Percentiles rank a stretch among this genome's conserved stretches.
These are phyloP conservation scores for Pleurotus giganteus DNA, from an alignment of 768 basidiomycete species.

Conservation along the genomic window DNA sequence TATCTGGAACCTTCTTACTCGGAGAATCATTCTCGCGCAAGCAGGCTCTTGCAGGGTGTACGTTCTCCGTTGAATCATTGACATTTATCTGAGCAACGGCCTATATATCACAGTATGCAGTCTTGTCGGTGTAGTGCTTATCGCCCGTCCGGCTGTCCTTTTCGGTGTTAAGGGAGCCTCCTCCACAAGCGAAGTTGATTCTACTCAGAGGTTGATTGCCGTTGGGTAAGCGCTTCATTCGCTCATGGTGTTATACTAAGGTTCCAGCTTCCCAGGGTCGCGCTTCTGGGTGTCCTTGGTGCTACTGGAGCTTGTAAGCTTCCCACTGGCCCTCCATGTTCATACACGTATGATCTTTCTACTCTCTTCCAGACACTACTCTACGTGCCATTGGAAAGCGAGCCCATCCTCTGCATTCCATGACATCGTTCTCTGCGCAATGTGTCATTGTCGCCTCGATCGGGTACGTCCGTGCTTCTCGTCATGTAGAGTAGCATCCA, in stretches of 20 bases:
- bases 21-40: constrained; percentile 55
- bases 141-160: constrained; percentile 73
- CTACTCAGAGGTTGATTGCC: constrained; percentile 50
- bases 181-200: constrained; percentile 13
- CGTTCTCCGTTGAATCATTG: constrained; percentile 14
- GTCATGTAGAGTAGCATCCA: too few species aligned
- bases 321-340: too few species aligned
- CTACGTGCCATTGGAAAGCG: constrained; percentile 70
- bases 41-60: constrained; percentile 51
- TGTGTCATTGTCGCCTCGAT: constrained; percentile 41
- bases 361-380: constrained; percentile 28
- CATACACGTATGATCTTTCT: not conserved
- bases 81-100: not conserved
- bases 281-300: constrained; percentile 64
- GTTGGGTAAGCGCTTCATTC: constrained; percentile 50
- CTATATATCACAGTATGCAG: constrained; percentile 55
- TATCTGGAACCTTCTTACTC: constrained; percentile 60
- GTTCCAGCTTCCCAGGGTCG: constrained; percentile 38
- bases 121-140: constrained; percentile 74
- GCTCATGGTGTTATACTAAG: too few species aligned
- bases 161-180: constrained; percentile 47
- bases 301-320: constrained; percentile 66
- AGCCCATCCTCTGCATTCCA: constrained; percentile 71
- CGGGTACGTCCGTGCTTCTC: too few species aligned
- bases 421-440: constrained; percentile 63